A percentile compares a stretch with the other conserved stretches of the same genome.
Conservation (phyloP, 768 basidiomycete species). For the Lactarius hengduanensis region DNA sequence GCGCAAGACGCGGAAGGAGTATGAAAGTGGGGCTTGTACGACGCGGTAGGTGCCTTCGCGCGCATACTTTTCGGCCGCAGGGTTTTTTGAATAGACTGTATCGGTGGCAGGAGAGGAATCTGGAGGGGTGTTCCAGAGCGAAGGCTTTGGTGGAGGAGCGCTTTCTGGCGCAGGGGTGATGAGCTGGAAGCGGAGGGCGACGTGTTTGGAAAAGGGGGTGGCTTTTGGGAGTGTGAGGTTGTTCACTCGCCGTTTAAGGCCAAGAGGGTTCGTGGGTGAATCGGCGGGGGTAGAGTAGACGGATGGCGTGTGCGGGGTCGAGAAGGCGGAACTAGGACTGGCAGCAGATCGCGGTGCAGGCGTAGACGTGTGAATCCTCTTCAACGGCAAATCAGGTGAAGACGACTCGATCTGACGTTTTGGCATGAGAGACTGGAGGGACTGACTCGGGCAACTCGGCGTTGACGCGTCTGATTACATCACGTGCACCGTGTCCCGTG, state of each 20-base stretch:
- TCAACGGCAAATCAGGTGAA: conserved; percentile 13
- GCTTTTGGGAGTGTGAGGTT: conserved; percentile 40
- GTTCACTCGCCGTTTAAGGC: conserved; percentile 45
- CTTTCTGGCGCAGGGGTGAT: conserved; percentile 37
- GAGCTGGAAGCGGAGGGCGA: conserved; percentile 63
- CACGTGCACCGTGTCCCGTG: conserved; percentile 17
- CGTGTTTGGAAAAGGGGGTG: conserved; percentile 56
- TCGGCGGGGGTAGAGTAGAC: conserved; percentile 48
- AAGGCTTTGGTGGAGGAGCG: conserved; percentile 9
- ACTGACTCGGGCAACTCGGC: too few species aligned
- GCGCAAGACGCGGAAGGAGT: conserved; percentile 65
- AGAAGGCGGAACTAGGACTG: conserved; percentile 27
- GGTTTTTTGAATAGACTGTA: conserved; percentile 1
- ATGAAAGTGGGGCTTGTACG: conserved; percentile 67
- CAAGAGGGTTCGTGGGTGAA: conserved; percentile 71
- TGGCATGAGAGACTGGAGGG: conserved; percentile 3
- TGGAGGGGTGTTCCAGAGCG: conserved; percentile 16
- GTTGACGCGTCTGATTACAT: neutral
- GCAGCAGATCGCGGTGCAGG: conserved; percentile 16
- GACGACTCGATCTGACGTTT: conserved; percentile 18
- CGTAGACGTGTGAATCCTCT: conserved; percentile 21
- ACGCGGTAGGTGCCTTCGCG: conserved; percentile 59
- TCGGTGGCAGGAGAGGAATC: conserved; percentile 3
- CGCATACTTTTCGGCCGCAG: conserved; percentile 11
- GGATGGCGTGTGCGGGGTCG: conserved; percentile 39